Evolutionary conservation across 768 basidiomycete genomes (phyloP).

Genomic region (Omphalotus guepiniiformis): DNA sequence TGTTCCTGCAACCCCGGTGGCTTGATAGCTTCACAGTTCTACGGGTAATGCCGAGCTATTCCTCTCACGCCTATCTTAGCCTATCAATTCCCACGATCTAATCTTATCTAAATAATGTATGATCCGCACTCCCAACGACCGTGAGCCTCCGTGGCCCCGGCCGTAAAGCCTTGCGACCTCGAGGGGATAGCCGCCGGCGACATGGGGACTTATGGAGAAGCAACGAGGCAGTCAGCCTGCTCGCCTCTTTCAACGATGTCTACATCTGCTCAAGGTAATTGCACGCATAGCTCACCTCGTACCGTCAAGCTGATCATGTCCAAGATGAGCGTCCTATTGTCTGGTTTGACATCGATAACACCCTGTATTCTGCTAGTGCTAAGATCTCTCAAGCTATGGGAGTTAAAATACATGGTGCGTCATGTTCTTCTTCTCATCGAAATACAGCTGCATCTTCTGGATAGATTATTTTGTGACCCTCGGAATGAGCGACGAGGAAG

Average conservation of each 20-base stretch:
- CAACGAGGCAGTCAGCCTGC: too few relatives aligned
- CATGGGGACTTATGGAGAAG: too few relatives aligned
- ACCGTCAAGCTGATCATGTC: too few relatives aligned
- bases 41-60: too few relatives aligned
- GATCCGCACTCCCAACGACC: too few relatives aligned
- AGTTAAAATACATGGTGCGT: constrained; percentile 66
- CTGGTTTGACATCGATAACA: constrained; percentile 89
- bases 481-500: constrained; percentile 65
- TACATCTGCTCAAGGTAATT: background rate
- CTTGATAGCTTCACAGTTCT: background rate
- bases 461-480: constrained; percentile 72
- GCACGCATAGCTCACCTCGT: too few relatives aligned
- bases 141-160: too few relatives aligned
- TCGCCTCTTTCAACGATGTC: too few relatives aligned
- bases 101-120: background rate
- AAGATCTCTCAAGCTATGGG: constrained; percentile 80
- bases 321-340: constrained; percentile 58
- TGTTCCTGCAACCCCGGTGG: too few relatives aligned
- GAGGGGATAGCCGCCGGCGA: too few relatives aligned
- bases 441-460: background rate
- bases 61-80: background rate
- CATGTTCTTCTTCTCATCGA: background rate
- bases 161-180: too few relatives aligned
- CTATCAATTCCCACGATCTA: background rate
- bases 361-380: constrained; percentile 73